Evolutionary conservation across 2,329 filamentous ascomycete species (phyloP).

Genomic region (Blastomyces gilchristii): DNA sequence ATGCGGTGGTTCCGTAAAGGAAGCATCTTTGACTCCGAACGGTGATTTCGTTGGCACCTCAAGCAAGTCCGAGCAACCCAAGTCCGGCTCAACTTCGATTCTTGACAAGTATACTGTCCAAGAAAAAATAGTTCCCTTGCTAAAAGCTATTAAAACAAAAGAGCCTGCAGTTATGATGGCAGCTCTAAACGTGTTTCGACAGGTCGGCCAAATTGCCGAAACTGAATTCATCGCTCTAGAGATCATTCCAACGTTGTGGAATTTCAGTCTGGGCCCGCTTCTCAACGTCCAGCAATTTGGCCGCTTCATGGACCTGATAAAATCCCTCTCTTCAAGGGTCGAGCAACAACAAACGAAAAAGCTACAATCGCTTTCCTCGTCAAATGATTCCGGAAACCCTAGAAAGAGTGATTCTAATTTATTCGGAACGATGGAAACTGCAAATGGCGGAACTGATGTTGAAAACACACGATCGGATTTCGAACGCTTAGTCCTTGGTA

Average conservation of each 20-base stretch:
- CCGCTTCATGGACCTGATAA: conserved; percentile 81
- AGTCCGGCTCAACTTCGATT: conserved; percentile 55
- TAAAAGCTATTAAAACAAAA: conserved; percentile 93
- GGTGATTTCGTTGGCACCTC: conserved; percentile 68
- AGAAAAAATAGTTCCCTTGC: conserved; percentile 84
- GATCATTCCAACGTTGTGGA: conserved; percentile 80
- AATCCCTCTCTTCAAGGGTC: conserved; percentile 63
- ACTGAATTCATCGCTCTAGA: conserved; percentile 88
- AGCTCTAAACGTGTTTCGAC: conserved; percentile 69
- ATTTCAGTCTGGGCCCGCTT: conserved; percentile 79
- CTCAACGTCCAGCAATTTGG: conserved; percentile 83
- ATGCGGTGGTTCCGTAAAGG: conserved; percentile 59
- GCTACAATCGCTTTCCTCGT: conserved; percentile 67
- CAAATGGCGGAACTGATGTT: conserved; percentile 42
- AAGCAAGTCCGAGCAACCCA: conserved; percentile 36
- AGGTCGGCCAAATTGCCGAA: conserved; percentile 73
- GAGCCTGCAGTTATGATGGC: conserved; percentile 97
- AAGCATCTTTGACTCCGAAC: conserved; percentile 36
- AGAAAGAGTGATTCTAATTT: conserved; percentile 22
- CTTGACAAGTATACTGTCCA: conserved; percentile 98
- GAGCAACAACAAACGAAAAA: conserved; percentile 85
- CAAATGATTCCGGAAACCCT: conserved; percentile 41
- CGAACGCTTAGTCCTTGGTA: conserved; percentile 78
- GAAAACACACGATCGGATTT: conserved; percentile 62
- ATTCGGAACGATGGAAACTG: conserved; percentile 20